Evolutionary conservation across 2,329 filamentous ascomycete species (phyloP).

Genomic region (Hymenoscyphus scutula): DNA sequence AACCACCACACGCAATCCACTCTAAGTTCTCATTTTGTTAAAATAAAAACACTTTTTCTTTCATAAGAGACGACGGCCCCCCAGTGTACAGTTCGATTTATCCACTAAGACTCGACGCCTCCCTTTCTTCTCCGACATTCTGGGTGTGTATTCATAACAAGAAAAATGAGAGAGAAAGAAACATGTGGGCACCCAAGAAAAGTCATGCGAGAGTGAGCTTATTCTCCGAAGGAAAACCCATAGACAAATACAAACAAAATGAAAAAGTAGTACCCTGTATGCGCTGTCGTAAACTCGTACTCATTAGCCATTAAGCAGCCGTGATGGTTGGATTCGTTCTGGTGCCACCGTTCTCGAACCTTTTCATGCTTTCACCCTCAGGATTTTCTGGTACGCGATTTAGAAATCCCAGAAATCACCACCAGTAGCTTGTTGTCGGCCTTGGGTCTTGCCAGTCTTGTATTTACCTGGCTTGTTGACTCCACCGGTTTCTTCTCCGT

Average conservation of each 20-base stretch:
- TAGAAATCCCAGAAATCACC: slow-evolving; percentile 41
- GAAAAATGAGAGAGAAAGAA: not conserved
- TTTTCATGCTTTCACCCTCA: not conserved
- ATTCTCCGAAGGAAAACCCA: not conserved
- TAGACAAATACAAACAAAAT: slow-evolving; percentile 3
- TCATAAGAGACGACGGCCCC: slow-evolving; percentile 1
- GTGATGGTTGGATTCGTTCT: not conserved
- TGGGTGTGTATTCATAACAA: not conserved
- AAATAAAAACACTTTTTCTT: slow-evolving; percentile 1
- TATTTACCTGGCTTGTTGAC: slow-evolving; percentile 30
- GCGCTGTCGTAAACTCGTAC: slow-evolving; percentile 6
- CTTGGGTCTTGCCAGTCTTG: slow-evolving; percentile 30
- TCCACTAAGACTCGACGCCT: slow-evolving; percentile 1
- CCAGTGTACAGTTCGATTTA: not conserved
- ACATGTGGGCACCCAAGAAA: not conserved
- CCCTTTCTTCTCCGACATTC: not conserved
- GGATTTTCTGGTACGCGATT: no score
- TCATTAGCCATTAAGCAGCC: slow-evolving; percentile 9
- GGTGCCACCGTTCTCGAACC: no score
- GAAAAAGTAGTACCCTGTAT: slow-evolving; percentile 3
- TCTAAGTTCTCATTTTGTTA: no score
- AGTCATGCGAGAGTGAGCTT: not conserved
- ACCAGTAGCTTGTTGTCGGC: slow-evolving; percentile 31
- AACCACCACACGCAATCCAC: no score
- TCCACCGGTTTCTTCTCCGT: slow-evolving; percentile 40